Conservation (phyloP, 2,329 filamentous ascomycete species). For the Paramyrothecium roridum region DNA sequence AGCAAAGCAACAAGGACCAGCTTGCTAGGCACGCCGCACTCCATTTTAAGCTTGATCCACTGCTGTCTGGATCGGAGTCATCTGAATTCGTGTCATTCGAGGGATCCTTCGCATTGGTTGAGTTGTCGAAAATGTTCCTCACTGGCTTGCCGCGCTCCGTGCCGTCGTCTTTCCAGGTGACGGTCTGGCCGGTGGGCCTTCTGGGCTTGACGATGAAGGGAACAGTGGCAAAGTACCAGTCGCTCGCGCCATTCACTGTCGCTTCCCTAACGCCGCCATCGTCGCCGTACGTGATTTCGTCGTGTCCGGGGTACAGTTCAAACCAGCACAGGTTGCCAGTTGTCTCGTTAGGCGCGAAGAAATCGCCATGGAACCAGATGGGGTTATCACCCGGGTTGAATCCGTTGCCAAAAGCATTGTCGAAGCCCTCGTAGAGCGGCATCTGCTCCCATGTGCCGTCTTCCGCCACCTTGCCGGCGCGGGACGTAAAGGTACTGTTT, state of each 20-base stretch:
- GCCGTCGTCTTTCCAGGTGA: slow-evolving; percentile 1
- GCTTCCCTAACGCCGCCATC: neutral
- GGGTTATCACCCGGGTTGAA: neutral
- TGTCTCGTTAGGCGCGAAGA: slow-evolving; percentile 1
- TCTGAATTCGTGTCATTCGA: neutral
- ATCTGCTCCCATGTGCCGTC: slow-evolving; percentile 3
- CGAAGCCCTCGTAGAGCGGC: slow-evolving; percentile 1
- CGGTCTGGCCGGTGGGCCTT: neutral
- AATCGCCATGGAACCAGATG: slow-evolving; percentile 1
- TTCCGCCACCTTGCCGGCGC: neutral
- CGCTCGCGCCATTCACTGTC: neutral
- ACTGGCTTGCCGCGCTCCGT: neutral
- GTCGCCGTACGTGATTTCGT: neutral
- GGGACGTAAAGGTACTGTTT: neutral
- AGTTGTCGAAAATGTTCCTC: neutral
- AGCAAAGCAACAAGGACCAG: too few species aligned
- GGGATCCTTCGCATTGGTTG: neutral
- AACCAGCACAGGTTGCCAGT: slow-evolving; percentile 1
- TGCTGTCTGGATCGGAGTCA: neutral
- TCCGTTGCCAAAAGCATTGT: neutral
- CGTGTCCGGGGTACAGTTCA: slow-evolving; percentile 1
- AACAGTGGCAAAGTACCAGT: slow-evolving; percentile 1
- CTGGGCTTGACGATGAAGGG: neutral
- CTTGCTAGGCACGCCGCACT: too few species aligned
- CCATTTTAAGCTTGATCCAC: neutral